Percentiles rank a stretch among this genome's conserved stretches.
phyloP scores from a whole-genome alignment of 768 basidiomycete genomes.

The Tylopilus vinaceipallidus region DNA sequence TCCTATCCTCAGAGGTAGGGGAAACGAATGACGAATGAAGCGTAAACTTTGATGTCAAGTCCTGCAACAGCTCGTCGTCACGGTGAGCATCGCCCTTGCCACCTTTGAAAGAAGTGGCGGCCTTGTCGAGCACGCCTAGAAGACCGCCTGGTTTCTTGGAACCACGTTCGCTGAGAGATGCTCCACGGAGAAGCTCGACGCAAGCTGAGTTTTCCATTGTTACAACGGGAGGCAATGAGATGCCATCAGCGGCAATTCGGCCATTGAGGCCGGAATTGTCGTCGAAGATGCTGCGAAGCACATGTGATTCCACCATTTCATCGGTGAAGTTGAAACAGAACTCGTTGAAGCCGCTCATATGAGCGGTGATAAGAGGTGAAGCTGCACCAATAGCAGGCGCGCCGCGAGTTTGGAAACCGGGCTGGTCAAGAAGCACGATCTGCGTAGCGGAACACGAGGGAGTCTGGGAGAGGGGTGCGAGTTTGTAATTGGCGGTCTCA shows the following conservation, averaged over 20 bases:
- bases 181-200: constrained; percentile 58
- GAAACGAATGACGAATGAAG: constrained; percentile 52
- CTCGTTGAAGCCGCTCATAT: constrained; percentile 59
- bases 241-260: constrained; percentile 50
- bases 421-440: constrained; percentile 52
- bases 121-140: constrained; percentile 53
- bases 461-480: constrained; percentile 44
- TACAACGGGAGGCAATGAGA: constrained; percentile 44
- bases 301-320: constrained; percentile 58
- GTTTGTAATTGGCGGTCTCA: constrained; percentile 59
- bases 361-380: constrained; percentile 53
- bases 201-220: constrained; percentile 57
- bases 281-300: constrained; percentile 52
- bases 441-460: constrained; percentile 42
- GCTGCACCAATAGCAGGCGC: constrained; percentile 37
- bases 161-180: constrained; percentile 42
- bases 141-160: constrained; percentile 58
- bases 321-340: constrained; percentile 60
- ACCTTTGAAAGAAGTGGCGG: constrained; percentile 45
- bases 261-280: constrained; percentile 45
- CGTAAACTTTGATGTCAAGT: constrained; percentile 46
- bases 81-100: constrained; percentile 49
- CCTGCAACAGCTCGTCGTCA: constrained; percentile 50
- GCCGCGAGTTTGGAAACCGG: constrained; percentile 57
- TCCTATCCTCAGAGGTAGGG: constrained; percentile 31